Conservation (phyloP, 2,329 filamentous ascomycete genomes). For the Curvularia lunata region DNA sequence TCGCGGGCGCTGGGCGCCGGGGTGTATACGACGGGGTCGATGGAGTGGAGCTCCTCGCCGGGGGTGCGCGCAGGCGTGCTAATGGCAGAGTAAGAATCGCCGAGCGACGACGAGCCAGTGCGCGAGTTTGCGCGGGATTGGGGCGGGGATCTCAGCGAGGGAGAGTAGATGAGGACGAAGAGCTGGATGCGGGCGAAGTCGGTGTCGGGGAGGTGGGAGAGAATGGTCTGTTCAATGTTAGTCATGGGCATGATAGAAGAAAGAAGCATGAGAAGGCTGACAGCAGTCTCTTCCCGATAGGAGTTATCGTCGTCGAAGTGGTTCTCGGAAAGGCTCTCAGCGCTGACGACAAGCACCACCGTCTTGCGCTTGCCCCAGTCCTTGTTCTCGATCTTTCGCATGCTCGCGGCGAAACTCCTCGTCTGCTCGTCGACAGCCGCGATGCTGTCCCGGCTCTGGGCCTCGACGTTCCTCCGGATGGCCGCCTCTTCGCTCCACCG, state of each 20-base stretch:
- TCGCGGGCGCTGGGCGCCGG: constrained; percentile 44
- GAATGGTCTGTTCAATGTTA: constrained; percentile 61
- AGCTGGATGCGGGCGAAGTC: constrained; percentile 77
- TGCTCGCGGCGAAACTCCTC: constrained; percentile 40
- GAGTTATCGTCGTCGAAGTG: constrained; percentile 61
- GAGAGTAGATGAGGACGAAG: constrained; percentile 89
- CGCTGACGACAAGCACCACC: constrained; percentile 87
- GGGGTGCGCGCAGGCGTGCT: constrained; percentile 70
- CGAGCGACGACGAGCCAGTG: constrained; percentile 62
- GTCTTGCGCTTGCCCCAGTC: constrained; percentile 62
- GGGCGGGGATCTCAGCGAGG: constrained; percentile 72
- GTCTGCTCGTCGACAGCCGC: constrained; percentile 43
- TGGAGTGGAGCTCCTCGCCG: constrained; percentile 61
- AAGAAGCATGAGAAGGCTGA: constrained; percentile 57
- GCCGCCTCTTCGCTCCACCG: constrained; percentile 92
- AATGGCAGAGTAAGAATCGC: constrained; percentile 90
- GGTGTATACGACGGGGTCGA: constrained; percentile 51
- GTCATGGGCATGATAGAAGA: constrained; percentile 23
- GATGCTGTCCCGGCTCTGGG: constrained; percentile 44
- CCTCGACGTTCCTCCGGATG: constrained; percentile 59
- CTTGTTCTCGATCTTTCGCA: constrained; percentile 28
- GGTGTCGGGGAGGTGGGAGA: constrained; percentile 84
- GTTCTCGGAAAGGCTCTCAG: constrained; percentile 68
- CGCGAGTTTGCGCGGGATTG: constrained; percentile 35
- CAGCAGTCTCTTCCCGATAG: constrained; percentile 76